phyloP scores from a whole-genome alignment of 2,329 filamentous ascomycete species.

The Colletotrichum tofieldiae region DNA sequence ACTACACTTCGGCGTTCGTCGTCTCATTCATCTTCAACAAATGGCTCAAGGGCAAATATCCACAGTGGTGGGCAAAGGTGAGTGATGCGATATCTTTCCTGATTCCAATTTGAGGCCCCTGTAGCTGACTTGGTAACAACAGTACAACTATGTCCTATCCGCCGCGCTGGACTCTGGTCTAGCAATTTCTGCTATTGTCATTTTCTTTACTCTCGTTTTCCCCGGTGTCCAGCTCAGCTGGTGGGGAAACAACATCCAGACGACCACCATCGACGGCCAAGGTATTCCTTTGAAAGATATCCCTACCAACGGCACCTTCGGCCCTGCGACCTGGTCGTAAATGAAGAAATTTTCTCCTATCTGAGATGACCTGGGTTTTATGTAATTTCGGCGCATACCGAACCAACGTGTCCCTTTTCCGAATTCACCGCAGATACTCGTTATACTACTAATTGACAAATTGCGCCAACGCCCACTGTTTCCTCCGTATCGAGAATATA shows the following conservation, averaged over 20 bases:
- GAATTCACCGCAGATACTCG: background rate
- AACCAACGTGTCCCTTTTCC: background rate
- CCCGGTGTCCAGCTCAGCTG: constrained; percentile 55
- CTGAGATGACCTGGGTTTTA: background rate
- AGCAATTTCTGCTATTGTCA: constrained; percentile 59
- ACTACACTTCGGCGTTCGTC: constrained; percentile 32
- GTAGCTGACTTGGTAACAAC: constrained; percentile 12
- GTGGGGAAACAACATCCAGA: constrained; percentile 56
- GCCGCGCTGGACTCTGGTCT: constrained; percentile 60
- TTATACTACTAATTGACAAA: background rate
- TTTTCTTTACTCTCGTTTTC: constrained; percentile 61
- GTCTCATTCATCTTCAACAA: constrained; percentile 37
- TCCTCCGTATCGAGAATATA: background rate
- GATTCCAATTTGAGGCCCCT: background rate
- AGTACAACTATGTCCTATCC: constrained; percentile 58
- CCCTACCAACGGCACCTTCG: constrained; percentile 32
- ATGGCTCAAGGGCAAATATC: constrained; percentile 37
- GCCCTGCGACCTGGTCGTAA: constrained; percentile 32
- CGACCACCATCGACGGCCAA: constrained; percentile 58
- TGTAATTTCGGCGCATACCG: background rate
- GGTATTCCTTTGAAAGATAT: constrained; percentile 45
- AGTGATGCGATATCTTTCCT: background rate
- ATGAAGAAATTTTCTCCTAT: background rate
- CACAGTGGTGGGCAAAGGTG: constrained; percentile 39
- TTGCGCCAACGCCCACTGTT: background rate